phyloP scores from a whole-genome alignment of 1,139 yeast genomes.

The Williopsis jadinii region DNA sequence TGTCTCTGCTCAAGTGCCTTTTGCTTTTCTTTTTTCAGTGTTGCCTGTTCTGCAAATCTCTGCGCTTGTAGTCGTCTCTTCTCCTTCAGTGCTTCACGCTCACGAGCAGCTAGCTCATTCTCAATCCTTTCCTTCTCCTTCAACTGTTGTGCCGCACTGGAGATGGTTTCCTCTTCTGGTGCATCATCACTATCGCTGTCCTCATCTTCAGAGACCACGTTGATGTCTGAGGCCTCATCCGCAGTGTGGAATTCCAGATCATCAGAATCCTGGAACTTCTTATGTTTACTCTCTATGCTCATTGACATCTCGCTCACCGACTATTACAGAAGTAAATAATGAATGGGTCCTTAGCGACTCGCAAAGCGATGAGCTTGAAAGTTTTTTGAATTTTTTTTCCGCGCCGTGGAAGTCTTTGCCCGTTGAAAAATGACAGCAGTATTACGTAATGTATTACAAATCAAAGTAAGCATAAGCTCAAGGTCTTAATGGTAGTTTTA shows the following conservation, averaged over 20 bases:
- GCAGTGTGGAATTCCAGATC: constrained; percentile 18
- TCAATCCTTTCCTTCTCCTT: constrained; percentile 27
- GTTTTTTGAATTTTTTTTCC: neutral
- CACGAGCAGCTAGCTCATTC: constrained; percentile 29
- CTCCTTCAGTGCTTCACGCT: constrained; percentile 33
- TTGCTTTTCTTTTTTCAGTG: constrained; percentile 26
- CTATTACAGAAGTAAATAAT: too few species aligned
- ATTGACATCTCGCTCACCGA: too few species aligned
- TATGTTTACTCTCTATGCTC: constrained; percentile 6
- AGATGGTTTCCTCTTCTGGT: constrained; percentile 31
- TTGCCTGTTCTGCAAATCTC: constrained; percentile 39
- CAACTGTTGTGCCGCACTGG: constrained; percentile 16
- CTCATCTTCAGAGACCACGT: constrained; percentile 7
- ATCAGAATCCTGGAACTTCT: constrained; percentile 17
- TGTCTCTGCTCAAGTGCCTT: constrained; percentile 29
- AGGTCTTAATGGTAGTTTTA: too few species aligned
- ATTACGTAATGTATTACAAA: too few species aligned
- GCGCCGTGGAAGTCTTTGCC: neutral
- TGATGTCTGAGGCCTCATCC: constrained; percentile 10
- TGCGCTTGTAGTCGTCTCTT: constrained; percentile 45
- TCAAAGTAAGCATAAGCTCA: too few species aligned
- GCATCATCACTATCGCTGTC: constrained; percentile 29
- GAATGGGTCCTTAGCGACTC: too few species aligned
- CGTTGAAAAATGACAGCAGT: neutral
- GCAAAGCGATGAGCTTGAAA: constrained; percentile 6